phyloP scores from a whole-genome alignment of 2,329 filamentous ascomycete genomes.

The Penicillium sp. region DNA sequence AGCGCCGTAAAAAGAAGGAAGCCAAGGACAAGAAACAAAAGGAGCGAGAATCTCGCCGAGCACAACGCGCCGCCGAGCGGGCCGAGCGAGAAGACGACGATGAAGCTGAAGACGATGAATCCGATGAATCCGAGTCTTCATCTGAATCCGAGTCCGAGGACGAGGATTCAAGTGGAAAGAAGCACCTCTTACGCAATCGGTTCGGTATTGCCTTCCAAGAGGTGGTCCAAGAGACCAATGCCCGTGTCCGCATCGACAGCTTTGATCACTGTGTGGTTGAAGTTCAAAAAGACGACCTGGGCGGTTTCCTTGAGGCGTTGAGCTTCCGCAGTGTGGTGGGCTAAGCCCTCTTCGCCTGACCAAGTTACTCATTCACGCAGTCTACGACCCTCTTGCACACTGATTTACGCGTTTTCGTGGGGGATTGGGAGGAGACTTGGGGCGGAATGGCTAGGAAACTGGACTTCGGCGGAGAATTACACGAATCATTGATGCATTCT shows the following conservation, averaged over 20 bases:
- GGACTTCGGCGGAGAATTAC: constrained; percentile 15
- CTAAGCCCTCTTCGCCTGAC: constrained; percentile 28
- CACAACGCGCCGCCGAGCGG: constrained; percentile 58
- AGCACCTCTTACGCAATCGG: constrained; percentile 78
- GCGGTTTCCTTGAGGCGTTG: constrained; percentile 85
- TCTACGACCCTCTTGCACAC: constrained; percentile 28
- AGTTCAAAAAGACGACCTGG: constrained; percentile 93
- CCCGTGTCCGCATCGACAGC: constrained; percentile 87
- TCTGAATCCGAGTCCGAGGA: constrained; percentile 60
- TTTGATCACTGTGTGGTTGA: constrained; percentile 98
- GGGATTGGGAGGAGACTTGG: constrained; percentile 15
- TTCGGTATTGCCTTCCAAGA: constrained; percentile 97
- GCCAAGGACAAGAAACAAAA: constrained; percentile 67
- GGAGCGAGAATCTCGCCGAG: constrained; percentile 66
- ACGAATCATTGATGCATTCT: constrained; percentile 24
- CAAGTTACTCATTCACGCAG: constrained; percentile 24
- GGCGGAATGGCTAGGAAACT: constrained; percentile 18
- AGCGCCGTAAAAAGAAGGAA: constrained; percentile 66
- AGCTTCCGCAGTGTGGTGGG: constrained; percentile 87
- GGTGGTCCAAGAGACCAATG: constrained; percentile 87
- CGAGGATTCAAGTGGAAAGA: constrained; percentile 59
- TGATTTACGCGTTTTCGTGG: constrained; percentile 17
- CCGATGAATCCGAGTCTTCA: constrained; percentile 64
- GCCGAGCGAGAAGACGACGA: constrained; percentile 55
- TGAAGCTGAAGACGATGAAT: constrained; percentile 61